Percentiles rank a stretch among this genome's conserved stretches.
Conservation (phyloP, 78 protist species). For the Dictyostelium citrinum region DNA sequence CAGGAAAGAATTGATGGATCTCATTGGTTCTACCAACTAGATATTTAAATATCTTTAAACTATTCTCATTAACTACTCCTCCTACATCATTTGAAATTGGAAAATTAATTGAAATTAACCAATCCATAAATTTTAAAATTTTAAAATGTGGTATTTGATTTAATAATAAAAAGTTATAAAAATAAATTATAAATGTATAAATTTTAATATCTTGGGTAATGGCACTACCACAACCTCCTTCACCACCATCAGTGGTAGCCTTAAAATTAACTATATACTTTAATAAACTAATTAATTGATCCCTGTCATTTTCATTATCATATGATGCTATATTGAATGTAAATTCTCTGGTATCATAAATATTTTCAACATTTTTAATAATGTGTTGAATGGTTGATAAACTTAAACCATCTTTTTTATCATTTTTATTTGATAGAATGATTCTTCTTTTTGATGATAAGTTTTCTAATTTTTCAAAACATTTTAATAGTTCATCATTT, state of each 20-base stretch:
- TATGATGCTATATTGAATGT: not conserved
- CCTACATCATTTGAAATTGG: not conserved
- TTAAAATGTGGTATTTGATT: no score
- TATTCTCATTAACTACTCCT: not conserved
- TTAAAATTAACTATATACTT: not conserved
- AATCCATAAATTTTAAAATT: not conserved
- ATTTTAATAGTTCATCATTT: not conserved
- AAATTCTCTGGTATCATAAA: not conserved
- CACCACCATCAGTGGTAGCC: no score
- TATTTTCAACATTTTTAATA: not conserved
- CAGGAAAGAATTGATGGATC: not conserved
- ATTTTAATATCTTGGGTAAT: not conserved
- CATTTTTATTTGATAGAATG: no score
- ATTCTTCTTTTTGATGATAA: no score
- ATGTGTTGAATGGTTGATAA: not conserved
- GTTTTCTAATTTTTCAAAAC: not conserved
- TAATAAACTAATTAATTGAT: not conserved
- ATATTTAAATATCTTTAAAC: not conserved
- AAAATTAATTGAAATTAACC: not conserved
- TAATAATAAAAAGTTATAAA: no score
- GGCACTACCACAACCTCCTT: no score
- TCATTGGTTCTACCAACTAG: not conserved
- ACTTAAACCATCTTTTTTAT: no score
- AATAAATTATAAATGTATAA: no score
- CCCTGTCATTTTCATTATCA: not conserved